Evolutionary conservation across 352 stramenopile species (phyloP), one percentile per base, ranked within the genome.

Genomic region (Phytophthora palmivora): DNA sequence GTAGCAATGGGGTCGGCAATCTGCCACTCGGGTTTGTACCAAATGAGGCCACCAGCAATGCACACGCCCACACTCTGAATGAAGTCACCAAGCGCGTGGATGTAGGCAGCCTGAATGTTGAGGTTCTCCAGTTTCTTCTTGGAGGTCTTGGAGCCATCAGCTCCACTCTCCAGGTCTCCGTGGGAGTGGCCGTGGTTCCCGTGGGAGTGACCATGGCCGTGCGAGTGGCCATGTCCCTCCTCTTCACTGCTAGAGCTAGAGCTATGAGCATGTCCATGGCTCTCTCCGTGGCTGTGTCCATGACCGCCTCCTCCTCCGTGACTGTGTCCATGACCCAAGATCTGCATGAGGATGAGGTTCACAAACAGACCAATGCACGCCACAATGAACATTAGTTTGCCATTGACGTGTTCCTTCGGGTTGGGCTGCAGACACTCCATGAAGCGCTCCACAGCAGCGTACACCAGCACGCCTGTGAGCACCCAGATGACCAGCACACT

Each of bases 51-150:
- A 21, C 96, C 97, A 6, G 97, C 97, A 43, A 99, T 77, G 49
- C 98, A 94, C 32, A 99, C 97, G 30, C 96, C 96, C 5, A 98
- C 70, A 48, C 86, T 98, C 84, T 99, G 97, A 36, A 98, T 89
- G 54, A 99, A 92, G 79, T 99, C 98, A 15, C 94, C 97, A 9
- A 99, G 66, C 8, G 97, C 97, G 77, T 99, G 97, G 51, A 99
- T 91, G 79, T 99, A 98, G 9, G 97, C 97, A 14, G 97, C 96
- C 53, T 97, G 65, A 44, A 99, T 88, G 69, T 98, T 98, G 33
- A 99, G 75, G 70, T 98, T 98, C 62, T 91, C 79, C 6, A 88
- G 63, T n/a, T 87, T 83, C 55, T 74, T 75, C 45, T 75, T 61
- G 26, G 28, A 24, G 2, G 65, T 8, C 38, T 73, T 54, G n/a